Percentiles rank a stretch among this genome's conserved stretches.
Conservation (phyloP, 1,284 basidiomycete species). For the Malassezia sp. region DNA sequence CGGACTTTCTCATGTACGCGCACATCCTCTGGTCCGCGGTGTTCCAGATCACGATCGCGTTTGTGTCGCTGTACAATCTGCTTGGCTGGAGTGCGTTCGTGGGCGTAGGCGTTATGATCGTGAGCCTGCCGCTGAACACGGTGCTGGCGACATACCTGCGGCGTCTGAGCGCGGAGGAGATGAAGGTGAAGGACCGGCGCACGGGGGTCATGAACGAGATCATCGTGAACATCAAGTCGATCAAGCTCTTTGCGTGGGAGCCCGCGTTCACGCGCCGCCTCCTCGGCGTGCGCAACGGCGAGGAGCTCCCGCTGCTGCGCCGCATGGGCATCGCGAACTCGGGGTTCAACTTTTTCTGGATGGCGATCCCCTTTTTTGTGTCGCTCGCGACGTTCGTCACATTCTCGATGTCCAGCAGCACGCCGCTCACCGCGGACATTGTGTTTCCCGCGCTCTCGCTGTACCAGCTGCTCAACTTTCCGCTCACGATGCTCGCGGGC, state of each 20-base stretch:
- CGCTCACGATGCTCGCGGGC: slow-evolving; percentile 62
- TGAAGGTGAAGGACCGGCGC: slow-evolving; percentile 66
- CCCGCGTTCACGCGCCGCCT: slow-evolving; percentile 68
- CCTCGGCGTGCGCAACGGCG: slow-evolving; percentile 66
- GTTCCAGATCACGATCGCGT: slow-evolving; percentile 65
- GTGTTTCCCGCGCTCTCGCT: slow-evolving; percentile 90
- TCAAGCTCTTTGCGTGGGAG: slow-evolving; percentile 59
- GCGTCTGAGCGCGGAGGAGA: slow-evolving; percentile 69
- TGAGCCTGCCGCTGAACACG: slow-evolving; percentile 26
- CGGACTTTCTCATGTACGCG: slow-evolving; percentile 71
- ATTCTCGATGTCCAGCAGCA: slow-evolving; percentile 60
- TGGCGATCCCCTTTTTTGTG: slow-evolving; percentile 54
- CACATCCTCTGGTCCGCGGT: slow-evolving; percentile 52
- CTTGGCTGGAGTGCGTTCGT: slow-evolving; percentile 85
- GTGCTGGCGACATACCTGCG: slow-evolving; percentile 54
- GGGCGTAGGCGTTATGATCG: slow-evolving; percentile 74
- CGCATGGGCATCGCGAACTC: slow-evolving; percentile 19
- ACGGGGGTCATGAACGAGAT: slow-evolving; percentile 51
- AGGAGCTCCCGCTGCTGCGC: slow-evolving; percentile 65
- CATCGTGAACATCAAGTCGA: slow-evolving; percentile 68
- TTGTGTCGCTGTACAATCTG: slow-evolving; percentile 73
- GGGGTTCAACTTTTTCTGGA: slow-evolving; percentile 44
- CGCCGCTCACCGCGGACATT: slow-evolving; percentile 72
- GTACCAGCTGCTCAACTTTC: slow-evolving; percentile 80
- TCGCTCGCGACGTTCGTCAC: slow-evolving; percentile 64